Evolutionary conservation across 352 stramenopile species (phyloP).

Genomic region (Salisapilia sapeloensis): DNA sequence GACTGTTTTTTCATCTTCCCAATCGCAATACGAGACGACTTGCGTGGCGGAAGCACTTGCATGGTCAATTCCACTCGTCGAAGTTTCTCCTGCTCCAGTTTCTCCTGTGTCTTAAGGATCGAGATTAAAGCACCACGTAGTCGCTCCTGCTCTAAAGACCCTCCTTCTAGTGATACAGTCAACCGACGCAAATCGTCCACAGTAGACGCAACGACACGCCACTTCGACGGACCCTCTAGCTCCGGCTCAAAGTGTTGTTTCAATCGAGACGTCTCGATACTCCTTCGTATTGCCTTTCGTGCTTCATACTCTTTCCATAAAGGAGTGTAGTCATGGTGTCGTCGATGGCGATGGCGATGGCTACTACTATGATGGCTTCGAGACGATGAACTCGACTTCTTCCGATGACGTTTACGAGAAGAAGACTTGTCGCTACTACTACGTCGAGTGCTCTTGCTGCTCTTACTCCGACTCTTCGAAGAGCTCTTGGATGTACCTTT

Average conservation of each 20-base stretch:
- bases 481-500: conserved; percentile 2
- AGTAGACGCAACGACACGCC: conserved; percentile 56
- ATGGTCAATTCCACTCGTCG: conserved; percentile 58
- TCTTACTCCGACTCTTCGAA: conserved; percentile 9
- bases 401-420: conserved; percentile 21
- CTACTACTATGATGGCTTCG: conserved; percentile 12
- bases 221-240: conserved; percentile 32
- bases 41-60: conserved; percentile 59
- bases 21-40: conserved; percentile 73
- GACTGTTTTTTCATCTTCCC: conserved; percentile 56
- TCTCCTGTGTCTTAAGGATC: conserved; percentile 67
- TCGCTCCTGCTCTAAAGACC: conserved; percentile 62
- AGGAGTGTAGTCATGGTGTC: conserved; percentile 58
- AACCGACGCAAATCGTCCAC: conserved; percentile 38
- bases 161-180: conserved; percentile 28
- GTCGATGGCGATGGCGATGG: conserved; percentile 28
- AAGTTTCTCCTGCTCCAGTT: conserved; percentile 29
- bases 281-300: conserved; percentile 33
- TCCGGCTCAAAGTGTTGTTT: conserved; percentile 8
- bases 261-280: conserved; percentile 37
- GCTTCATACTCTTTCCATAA: conserved; percentile 31
- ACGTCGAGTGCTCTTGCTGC: conserved; percentile 25
- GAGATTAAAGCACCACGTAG: conserved; percentile 52
- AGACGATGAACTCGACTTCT: conserved; percentile 47
- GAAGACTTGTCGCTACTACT: conserved; percentile 21